phyloP scores from a whole-genome alignment of 208 protist genomes.

The Acanthamoeba healyi region DNA sequence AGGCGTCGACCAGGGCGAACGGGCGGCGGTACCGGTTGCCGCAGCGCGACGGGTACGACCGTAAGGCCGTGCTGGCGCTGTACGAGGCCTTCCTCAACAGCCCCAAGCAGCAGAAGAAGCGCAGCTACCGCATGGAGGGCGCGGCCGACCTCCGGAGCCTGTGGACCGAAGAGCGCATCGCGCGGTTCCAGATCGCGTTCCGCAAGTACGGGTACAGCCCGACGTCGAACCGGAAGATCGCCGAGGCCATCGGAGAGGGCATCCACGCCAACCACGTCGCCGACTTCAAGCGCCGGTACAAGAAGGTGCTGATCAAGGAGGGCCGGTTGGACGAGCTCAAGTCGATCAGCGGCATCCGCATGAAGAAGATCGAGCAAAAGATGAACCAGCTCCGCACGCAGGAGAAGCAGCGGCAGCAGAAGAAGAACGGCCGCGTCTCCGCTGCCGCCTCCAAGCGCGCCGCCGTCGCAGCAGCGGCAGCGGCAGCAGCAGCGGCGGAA shows the following conservation, averaged over 20 bases:
- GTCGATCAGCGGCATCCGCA: slow-evolving; percentile 14
- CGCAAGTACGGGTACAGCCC: slow-evolving; percentile 45
- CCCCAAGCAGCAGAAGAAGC: slow-evolving; percentile 50
- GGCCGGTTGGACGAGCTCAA: slow-evolving; percentile 14
- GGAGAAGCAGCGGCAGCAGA: background rate
- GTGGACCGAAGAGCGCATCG: slow-evolving; percentile 35
- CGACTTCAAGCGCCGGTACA: slow-evolving; percentile 63
- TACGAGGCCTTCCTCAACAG: slow-evolving; percentile 24
- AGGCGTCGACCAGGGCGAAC: background rate
- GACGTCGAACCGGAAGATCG: slow-evolving; percentile 58
- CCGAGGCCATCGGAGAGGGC: background rate
- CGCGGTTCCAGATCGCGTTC: slow-evolving; percentile 38
- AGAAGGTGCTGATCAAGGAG: slow-evolving; percentile 49
- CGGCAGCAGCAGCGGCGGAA: background rate
- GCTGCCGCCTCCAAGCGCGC: no score
- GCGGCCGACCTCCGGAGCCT: background rate
- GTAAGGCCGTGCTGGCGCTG: background rate
- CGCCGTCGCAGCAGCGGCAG: background rate
- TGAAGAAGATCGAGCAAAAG: slow-evolving; percentile 43
- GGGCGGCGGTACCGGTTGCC: background rate
- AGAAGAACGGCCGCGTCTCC: no score
- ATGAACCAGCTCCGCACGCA: background rate
- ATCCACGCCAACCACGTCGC: slow-evolving; percentile 58
- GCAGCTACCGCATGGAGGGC: slow-evolving; percentile 42
- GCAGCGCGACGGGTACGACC: slow-evolving; percentile 5